Base-by-base conservation (phyloP, 148 eudicot species). In the Cornus controversa region DNA sequence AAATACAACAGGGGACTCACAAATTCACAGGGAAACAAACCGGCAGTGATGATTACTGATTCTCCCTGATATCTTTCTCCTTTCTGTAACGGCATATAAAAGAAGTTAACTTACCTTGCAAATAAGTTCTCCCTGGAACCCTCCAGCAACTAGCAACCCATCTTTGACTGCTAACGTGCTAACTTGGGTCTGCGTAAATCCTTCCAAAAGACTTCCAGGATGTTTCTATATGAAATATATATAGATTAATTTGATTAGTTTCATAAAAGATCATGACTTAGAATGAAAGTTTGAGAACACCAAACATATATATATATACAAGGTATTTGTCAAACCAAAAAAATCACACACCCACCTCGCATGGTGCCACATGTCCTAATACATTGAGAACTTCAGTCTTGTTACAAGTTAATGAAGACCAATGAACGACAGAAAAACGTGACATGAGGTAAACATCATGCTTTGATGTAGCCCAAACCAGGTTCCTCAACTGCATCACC, bases 381-480 rank as follows among this genome's bases (percentile, higher is more conserved):
- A 91, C 91, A 82, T 93, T 89, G 71, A 93, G 94, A 83, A 91
- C 93, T 82, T 93, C 96, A 25, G 89, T 71, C 83, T 91, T 91
- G 69, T 78, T 73, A 77, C 57, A 77, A 14, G 80, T 76, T 78
- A 88, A 71, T 64, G 88, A 83, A 47, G 88, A 88, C 93, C 93
- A 90, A 58, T 90, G 93, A 40, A 82, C 76, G 42, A 88, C 81
- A 45, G 83, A 79, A 45, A 76, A 90, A 80, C 89, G 89, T 66
- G 98, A 90, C 94, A 90, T 87, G 27, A 91, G 79, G 92, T 91
- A 93, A 29, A 91, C 94, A 83, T 93, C 94, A 75, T 93, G 98
- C 85, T 93, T 93, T 29, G 98, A 87, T 14, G 96, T 87, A 73
- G 98, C 96, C 91, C 98, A 93, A 40, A 93, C 96, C 91, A 93